phyloP scores from a whole-genome alignment of 768 basidiomycete genomes.

The Tubosaeta brunneosetosa region DNA sequence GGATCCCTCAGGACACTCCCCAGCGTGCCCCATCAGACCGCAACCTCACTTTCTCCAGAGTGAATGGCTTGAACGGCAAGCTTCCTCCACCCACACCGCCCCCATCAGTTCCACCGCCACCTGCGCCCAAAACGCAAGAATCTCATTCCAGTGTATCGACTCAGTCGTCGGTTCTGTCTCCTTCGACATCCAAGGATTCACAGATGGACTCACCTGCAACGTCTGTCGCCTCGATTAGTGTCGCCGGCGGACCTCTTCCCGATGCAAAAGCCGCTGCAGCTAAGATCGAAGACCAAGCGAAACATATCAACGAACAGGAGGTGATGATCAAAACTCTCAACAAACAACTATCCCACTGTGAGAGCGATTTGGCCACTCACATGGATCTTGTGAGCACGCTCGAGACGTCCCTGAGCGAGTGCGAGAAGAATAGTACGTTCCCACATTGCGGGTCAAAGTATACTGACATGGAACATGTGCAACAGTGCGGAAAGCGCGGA shows the following conservation, averaged over 20 bases:
- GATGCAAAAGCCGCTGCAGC: constrained; percentile 51
- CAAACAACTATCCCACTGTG: constrained; percentile 91
- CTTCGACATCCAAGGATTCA: constrained; percentile 67
- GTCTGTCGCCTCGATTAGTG: constrained; percentile 47
- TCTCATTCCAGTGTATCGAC: constrained; percentile 57
- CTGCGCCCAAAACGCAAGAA: constrained; percentile 57
- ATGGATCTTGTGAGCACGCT: constrained; percentile 85
- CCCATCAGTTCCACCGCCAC: constrained; percentile 82
- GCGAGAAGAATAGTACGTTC: constrained; percentile 85
- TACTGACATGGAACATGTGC: constrained; percentile 8
- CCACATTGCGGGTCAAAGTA: constrained; percentile 1
- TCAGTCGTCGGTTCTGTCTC: constrained; percentile 50
- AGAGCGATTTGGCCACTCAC: constrained; percentile 84
- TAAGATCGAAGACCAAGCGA: constrained; percentile 69
- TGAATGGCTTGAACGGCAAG: constrained; percentile 63
- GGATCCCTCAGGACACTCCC: constrained; percentile 30
- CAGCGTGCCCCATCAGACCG: constrained; percentile 54
- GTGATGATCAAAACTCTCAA: constrained; percentile 91
- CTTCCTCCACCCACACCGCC: constrained; percentile 79
- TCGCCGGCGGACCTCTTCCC: constrained; percentile 30
- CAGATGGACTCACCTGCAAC: constrained; percentile 63
- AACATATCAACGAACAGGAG: constrained; percentile 78
- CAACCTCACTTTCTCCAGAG: constrained; percentile 49
- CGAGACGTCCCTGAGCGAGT: constrained; percentile 83
- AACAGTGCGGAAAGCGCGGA: constrained; percentile 85